Evolutionary conservation across 345 rosid genomes (phyloP).

Genomic region (Euphorbia lathyris): DNA sequence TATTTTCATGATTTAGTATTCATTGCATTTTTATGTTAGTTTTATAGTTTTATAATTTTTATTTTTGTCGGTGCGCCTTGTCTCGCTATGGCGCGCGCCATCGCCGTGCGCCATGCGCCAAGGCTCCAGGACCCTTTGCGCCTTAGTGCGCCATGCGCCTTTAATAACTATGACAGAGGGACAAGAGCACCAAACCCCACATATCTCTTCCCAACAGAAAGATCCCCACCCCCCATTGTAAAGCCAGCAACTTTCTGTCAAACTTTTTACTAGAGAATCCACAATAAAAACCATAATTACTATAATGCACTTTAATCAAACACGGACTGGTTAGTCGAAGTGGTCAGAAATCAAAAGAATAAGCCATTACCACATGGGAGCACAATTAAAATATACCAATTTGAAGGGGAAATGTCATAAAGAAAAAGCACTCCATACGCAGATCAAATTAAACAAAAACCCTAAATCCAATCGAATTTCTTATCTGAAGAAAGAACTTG

Average conservation of each 20-base stretch:
- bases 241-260: not conserved
- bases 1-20: too few relatives aligned
- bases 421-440: not conserved
- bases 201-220: not conserved
- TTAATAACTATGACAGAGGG: not conserved
- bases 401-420: not conserved
- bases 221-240: not conserved
- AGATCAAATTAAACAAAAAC: conserved; percentile 20
- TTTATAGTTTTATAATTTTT: too few relatives aligned
- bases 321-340: not conserved
- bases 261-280: not conserved
- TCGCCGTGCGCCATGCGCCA: too few relatives aligned
- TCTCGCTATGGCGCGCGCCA: too few relatives aligned
- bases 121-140: too few relatives aligned
- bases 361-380: not conserved
- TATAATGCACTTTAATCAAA: not conserved
- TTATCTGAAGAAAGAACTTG: not conserved
- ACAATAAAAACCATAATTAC: not conserved
- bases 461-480: conserved; percentile 10
- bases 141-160: too few relatives aligned
- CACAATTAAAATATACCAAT: not conserved
- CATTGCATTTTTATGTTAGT: too few relatives aligned
- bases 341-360: not conserved
- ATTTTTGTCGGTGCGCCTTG: too few relatives aligned
- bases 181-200: not conserved